phyloP scores from a whole-genome alignment of 305 asterid genomes.

The Lippia alba region DNA sequence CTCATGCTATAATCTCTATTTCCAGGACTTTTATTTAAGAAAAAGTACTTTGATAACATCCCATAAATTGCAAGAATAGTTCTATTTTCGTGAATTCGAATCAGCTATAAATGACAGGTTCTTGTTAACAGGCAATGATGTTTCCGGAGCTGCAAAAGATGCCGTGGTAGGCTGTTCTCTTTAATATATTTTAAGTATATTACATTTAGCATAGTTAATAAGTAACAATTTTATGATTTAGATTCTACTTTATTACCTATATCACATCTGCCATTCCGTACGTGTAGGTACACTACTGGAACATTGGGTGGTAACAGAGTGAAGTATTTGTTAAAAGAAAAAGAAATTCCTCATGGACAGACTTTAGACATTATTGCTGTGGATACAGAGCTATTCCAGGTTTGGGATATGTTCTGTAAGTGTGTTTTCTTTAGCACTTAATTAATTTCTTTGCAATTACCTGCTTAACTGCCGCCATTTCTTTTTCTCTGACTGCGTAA shows the following conservation, averaged over 20 bases:
- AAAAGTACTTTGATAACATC: background rate
- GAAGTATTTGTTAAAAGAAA: constrained; percentile 45
- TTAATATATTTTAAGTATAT: background rate
- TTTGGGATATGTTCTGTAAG: constrained; percentile 31
- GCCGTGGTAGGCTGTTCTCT: constrained; percentile 43
- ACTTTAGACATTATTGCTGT: constrained; percentile 53
- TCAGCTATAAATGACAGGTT: constrained; percentile 13
- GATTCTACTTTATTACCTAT: constrained; percentile 15
- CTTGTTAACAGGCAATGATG: constrained; percentile 42
- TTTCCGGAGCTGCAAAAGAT: constrained; percentile 33
- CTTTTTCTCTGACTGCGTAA: background rate
- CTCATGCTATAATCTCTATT: constrained; percentile 4
- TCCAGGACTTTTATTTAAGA: background rate
- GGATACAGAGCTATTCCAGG: constrained; percentile 62
- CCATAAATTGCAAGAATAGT: background rate
- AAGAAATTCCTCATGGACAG: constrained; percentile 43
- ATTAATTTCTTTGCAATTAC: constrained; percentile 1
- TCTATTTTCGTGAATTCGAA: background rate
- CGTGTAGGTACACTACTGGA: constrained; percentile 56
- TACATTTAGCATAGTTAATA: background rate
- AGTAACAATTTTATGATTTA: background rate
- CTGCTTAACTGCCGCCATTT: no score
- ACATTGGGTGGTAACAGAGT: constrained; percentile 38
- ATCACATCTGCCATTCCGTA: background rate
- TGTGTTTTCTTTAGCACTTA: background rate